Conservation (phyloP, 371 early-diverging fungal species). For the Basidiobolus meristosporus region DNA sequence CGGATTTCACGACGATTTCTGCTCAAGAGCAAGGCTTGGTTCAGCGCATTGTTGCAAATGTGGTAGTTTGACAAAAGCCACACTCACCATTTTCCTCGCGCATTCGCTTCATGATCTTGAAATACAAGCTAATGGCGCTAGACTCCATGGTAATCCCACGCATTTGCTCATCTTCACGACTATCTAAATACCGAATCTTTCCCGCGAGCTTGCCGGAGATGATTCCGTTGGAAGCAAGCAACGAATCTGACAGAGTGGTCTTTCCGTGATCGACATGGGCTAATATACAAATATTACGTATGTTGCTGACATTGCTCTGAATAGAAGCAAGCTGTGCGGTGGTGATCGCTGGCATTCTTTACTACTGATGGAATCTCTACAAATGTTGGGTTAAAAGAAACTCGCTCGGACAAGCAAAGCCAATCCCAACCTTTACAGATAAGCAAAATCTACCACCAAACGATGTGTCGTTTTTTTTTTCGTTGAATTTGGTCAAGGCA, state of each 20-base stretch:
- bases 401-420: not conserved
- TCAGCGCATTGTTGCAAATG: not conserved
- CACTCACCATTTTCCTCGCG: not conserved
- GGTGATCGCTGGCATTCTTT: slow-evolving; percentile 37
- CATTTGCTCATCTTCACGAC: slow-evolving; percentile 96
- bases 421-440: not conserved
- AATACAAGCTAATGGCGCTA: slow-evolving; percentile 83
- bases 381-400: not conserved
- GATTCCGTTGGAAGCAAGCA: slow-evolving; percentile 94
- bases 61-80: too few relatives aligned
- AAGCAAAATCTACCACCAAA: not conserved
- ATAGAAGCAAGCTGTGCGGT: slow-evolving; percentile 32
- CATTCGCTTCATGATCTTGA: slow-evolving; percentile 22
- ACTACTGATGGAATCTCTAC: not conserved
- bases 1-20: not conserved
- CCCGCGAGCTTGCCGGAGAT: slow-evolving; percentile 94
- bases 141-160: slow-evolving; percentile 99
- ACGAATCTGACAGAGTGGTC: slow-evolving; percentile 95
- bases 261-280: slow-evolving; percentile 99
- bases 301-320: slow-evolving; percentile 36
- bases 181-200: slow-evolving; percentile 96
- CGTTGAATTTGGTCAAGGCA: too few relatives aligned
- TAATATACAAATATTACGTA: slow-evolving; percentile 91
- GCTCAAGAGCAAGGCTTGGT: not conserved
- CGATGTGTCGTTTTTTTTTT: too few relatives aligned